Base-by-base conservation (phyloP, 495 filamentous ascomycete species). In the Symbiotaphrina buchneri region DNA sequence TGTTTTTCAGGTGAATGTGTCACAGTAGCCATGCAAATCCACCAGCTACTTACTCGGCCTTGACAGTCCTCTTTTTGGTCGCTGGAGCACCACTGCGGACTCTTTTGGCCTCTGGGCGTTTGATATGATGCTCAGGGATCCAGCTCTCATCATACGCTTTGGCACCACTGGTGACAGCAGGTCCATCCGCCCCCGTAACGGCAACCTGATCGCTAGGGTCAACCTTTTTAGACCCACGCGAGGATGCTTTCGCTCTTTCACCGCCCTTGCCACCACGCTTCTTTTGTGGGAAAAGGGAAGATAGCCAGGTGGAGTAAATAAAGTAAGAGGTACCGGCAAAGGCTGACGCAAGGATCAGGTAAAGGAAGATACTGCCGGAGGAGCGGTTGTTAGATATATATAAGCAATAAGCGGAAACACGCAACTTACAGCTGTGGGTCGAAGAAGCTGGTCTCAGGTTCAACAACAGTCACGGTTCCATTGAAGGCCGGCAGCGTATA, bases 231-330 rank as follows among this genome's bases (percentile, higher is more conserved):
- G 50, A 39, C 22, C 58, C 58, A 35, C 56, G 58, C 29, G 58
- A 46, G 14, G 66, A 55, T 39, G 57, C 61, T 53, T 68, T 67
- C 28, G 64, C 50, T 31, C 56, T 52, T 45, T 73, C 62, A 27
- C 61, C 55, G 37, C 60, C 57, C 55, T 75, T 74, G 39, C 65
- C 67, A 35, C 55, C 45, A 40, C 73, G 71, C 47, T 69, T 71
- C 53, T 82, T 71, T 61, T 93, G 81, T 18, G 87, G 87, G 68
- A 93, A 91, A 45, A 95, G 72, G n/a, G 81, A 70, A 30, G 82
- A 75, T 54, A 97, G 68, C 80, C 84, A 95, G 47, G 85, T 92
- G 51, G 70, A 87, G 64, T 97, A 97, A 56, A 93, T 83, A 51
- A 91, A 94, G 68, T 87, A 93, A 51, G 70, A 59, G 25, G 74